Evolutionary conservation across 352 stramenopile genomes (phyloP).

Genomic region (Phytophthora meadii): DNA sequence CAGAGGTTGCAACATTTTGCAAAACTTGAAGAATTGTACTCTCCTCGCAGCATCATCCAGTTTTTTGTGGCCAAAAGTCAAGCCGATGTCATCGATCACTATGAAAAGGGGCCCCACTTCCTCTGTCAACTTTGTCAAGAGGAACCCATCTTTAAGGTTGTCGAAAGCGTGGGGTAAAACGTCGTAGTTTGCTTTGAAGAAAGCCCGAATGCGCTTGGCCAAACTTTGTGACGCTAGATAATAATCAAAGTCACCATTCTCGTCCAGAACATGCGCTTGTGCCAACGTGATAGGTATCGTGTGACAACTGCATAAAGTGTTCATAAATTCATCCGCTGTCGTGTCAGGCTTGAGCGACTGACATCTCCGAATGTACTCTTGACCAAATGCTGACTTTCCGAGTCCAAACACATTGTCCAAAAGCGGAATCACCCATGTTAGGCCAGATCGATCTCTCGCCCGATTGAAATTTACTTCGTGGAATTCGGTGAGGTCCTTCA

Average conservation of each 20-base stretch:
- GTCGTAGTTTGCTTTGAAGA: too few relatives aligned
- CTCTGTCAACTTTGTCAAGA: constrained; percentile 4
- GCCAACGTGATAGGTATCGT: too few relatives aligned
- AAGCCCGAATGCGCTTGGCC: too few relatives aligned
- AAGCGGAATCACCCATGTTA: constrained; percentile 11
- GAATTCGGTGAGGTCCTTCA: background rate
- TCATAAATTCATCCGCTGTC: too few relatives aligned
- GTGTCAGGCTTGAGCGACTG: background rate
- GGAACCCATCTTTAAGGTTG: too few relatives aligned
- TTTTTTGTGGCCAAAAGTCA: background rate
- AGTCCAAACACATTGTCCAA: constrained; percentile 3
- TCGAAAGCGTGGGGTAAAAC: too few relatives aligned
- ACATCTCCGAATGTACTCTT: constrained; percentile 21
- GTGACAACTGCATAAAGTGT: too few relatives aligned
- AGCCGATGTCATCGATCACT: constrained; percentile 30
- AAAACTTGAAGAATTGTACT: constrained; percentile 1
- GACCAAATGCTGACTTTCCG: constrained; percentile 17
- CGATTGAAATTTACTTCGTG: constrained; percentile 13
- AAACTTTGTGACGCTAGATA: too few relatives aligned
- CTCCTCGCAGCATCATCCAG: background rate
- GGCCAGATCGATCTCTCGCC: background rate
- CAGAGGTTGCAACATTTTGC: background rate
- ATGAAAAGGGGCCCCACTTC: constrained; percentile 23
- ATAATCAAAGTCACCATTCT: too few relatives aligned
- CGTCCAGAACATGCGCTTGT: too few relatives aligned